Evolutionary conservation across 495 filamentous ascomycete genomes (phyloP), one percentile per base, ranked within the genome.

Genomic region (Polyplosphaeria fusca): DNA sequence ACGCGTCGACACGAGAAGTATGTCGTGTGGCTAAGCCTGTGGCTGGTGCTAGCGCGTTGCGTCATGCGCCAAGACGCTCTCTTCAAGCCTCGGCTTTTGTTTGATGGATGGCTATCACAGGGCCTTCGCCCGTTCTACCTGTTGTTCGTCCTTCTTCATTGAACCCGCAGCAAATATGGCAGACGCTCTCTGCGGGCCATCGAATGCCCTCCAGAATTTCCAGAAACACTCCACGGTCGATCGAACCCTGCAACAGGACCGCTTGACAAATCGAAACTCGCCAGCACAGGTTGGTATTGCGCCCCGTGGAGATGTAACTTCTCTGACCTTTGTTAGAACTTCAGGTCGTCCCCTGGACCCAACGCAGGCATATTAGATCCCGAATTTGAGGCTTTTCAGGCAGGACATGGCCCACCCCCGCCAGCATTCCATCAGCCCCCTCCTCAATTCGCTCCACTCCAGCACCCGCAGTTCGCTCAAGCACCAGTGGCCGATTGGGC

Each of bases 121-220:
- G n/a, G n/a, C n/a, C n/a, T n/a, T n/a, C n/a, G n/a, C n/a, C n/a
- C 14, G 7, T 35, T 14, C 30, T 35, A 14, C 30, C 7, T 14
- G 30, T 35, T 35, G 30, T 35, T 35, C 14, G 32, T 19, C 24
- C 38, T 55, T 40, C 37, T n/a, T n/a, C n/a, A n/a, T n/a, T n/a
- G n/a, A n/a, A n/a, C n/a, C 23, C 35, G 18, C 18, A 7, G 42
- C 26, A 20, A 55, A 56, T 7, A 71, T 95, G 91, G 77, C 85
- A 43, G 89, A 94, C 68, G 78, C 79, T 55, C 77, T 95, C 46
- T 97, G 92, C 71, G 89, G 92, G 39, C 90, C 92, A 22, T 91
- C 91, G 11, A 96, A 91, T 71, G 83, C 89, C 57, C 82, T 93
- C 35, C 87, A 93, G 67, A 87, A 81, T 64, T 86, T 96, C 63